Evolutionary conservation across 192 early-diverging fungal species (phyloP).

Genomic region (Coemansia sp.): DNA sequence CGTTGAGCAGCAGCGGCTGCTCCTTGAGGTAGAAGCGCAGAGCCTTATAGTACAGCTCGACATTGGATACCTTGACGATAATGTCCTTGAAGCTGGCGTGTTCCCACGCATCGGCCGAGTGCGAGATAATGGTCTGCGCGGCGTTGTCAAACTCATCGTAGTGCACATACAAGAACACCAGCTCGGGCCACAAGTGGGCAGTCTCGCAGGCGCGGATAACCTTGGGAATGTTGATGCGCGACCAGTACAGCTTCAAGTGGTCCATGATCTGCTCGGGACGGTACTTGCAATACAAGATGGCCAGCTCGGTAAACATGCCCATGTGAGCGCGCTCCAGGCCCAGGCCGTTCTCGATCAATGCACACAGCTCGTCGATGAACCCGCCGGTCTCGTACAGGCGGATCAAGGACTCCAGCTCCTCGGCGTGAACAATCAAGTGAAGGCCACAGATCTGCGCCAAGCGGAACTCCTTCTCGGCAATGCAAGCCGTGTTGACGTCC

Average conservation of each 20-base stretch:
- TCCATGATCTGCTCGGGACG: constrained; percentile 93
- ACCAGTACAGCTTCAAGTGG: constrained; percentile 95
- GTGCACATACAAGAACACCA: constrained; percentile 97
- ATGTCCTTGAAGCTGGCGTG: constrained; percentile 96
- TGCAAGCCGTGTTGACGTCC: constrained; percentile 96
- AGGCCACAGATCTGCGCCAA: constrained; percentile 98
- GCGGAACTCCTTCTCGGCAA: constrained; percentile 91
- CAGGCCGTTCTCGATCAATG: constrained; percentile 87
- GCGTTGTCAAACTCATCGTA: constrained; percentile 99
- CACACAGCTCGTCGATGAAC: constrained; percentile 87
- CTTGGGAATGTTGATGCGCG: constrained; percentile 98
- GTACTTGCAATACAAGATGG: constrained; percentile 97
- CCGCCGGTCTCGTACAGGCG: constrained; percentile 84
- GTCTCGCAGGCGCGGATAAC: constrained; percentile 92
- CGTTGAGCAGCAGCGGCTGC: constrained; percentile 92
- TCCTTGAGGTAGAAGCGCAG: constrained; percentile 95
- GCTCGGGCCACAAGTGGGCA: constrained; percentile 93
- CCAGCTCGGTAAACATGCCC: constrained; percentile 99
- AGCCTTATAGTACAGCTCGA: constrained; percentile 98
- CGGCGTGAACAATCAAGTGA: constrained; percentile 93
- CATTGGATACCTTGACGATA: constrained; percentile 93
- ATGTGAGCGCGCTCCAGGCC: constrained; percentile 98
- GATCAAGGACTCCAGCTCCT: constrained; percentile 90
- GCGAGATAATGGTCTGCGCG: constrained; percentile 90
- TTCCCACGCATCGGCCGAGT: constrained; percentile 95